These are phyloP conservation scores for Parietaria judaica DNA, from an alignment of 306 rosid species.

Conservation along the genomic window DNA sequence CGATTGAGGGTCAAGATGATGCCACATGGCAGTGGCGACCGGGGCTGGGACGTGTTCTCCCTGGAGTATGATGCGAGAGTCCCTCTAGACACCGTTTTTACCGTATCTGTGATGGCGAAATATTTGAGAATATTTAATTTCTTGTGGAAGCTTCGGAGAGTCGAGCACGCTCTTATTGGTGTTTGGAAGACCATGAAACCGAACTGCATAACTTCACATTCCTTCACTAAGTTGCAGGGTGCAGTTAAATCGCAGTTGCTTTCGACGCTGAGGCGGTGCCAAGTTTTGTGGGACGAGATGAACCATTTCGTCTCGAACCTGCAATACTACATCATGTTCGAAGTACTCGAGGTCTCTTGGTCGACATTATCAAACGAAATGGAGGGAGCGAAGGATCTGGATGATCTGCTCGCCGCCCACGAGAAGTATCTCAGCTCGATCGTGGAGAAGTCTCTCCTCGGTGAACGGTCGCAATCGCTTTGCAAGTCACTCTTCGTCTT, in stretches of 20 bases:
- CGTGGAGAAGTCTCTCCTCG: constrained; percentile 88
- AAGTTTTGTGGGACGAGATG: constrained; percentile 95
- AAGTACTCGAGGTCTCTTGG: constrained; percentile 96
- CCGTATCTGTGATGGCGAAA: constrained; percentile 89
- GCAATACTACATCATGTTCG: constrained; percentile 95
- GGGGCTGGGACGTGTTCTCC: constrained; percentile 98
- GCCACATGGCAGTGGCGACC: constrained; percentile 91
- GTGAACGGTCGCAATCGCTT: constrained; percentile 80
- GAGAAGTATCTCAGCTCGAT: constrained; percentile 84
- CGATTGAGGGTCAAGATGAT: constrained; percentile 89
- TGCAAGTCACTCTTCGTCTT: constrained; percentile 72
- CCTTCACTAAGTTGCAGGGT: constrained; percentile 60
- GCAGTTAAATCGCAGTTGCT: constrained; percentile 67
- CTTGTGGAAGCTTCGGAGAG: constrained; percentile 93
- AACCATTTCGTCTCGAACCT: constrained; percentile 94
- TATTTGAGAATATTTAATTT: constrained; percentile 85
- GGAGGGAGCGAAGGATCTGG: constrained; percentile 93
- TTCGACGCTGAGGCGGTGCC: constrained; percentile 89
- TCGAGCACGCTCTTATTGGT: constrained; percentile 93
- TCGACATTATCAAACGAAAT: constrained; percentile 69
- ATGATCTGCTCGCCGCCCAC: constrained; percentile 89
- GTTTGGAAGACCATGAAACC: constrained; percentile 98
- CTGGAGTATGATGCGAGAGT: constrained; percentile 88
- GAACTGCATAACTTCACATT: constrained; percentile 76
- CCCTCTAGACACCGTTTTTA: constrained; percentile 85